These are phyloP conservation scores for Boletus subparvulus DNA, from an alignment of 768 basidiomycete species.

Conservation along the genomic window DNA sequence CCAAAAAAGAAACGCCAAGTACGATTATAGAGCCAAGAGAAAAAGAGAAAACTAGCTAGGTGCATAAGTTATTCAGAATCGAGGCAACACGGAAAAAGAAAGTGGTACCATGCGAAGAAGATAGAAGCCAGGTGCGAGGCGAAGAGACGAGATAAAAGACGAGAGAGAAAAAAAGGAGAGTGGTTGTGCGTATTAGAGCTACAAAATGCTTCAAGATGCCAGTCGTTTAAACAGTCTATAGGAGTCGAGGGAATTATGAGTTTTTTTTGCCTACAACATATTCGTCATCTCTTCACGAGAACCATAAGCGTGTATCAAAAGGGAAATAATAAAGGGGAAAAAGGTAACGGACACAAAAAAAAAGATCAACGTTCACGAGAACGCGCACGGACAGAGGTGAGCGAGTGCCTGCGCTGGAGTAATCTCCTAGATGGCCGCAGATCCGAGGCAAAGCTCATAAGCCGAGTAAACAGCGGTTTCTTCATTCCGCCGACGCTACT, in stretches of 20 bases:
- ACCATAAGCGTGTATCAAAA: conserved; percentile 6
- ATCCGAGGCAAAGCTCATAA: conserved; percentile 52
- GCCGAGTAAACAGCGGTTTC: conserved; percentile 61
- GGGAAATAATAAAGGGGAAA: not conserved
- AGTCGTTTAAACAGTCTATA: conserved; percentile 25
- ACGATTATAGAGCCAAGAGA: not conserved
- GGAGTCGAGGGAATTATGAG: conserved; percentile 9
- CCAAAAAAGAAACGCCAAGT: conserved; percentile 3
- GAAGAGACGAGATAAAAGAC: not conserved
- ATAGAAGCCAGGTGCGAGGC: not conserved
- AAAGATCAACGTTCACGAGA: conserved; percentile 23
- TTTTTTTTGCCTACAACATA: conserved; percentile 5
- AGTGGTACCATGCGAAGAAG: conserved; percentile 2
- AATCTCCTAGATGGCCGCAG: conserved; percentile 42
- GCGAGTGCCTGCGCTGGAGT: conserved; percentile 52
- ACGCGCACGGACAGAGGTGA: conserved; percentile 25
- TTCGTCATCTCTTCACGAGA: conserved; percentile 4
- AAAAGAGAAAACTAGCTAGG: conserved; percentile 1
- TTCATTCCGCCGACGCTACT: conserved; percentile 35
- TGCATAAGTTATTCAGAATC: conserved; percentile 24
- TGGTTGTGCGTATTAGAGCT: conserved; percentile 29
- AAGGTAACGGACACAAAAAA: not conserved
- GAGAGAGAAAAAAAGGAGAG: conserved; percentile 19
- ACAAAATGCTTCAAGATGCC: conserved; percentile 23
- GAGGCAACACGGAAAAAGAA: conserved; percentile 3